Base-by-base conservation (phyloP, 768 basidiomycete genomes). In the Pulveroboletus sp. region DNA sequence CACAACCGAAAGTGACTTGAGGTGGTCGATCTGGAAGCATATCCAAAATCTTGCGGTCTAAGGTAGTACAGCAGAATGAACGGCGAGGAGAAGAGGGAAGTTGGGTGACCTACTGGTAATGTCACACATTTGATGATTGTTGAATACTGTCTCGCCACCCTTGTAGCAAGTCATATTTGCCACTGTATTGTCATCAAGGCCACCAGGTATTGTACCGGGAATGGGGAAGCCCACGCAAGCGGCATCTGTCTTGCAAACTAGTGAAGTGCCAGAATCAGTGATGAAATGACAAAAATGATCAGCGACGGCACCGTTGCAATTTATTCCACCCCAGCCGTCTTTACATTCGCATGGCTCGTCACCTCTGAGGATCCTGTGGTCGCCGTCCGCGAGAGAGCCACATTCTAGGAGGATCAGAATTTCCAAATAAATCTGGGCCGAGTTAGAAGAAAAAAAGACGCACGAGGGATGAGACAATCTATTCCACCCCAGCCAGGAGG, bases 401-500 rank as follows among this genome's bases (percentile, higher is more conserved):
- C 95, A 97, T 62, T 97, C 94, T 97, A 50, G 12, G 33, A 24
- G 25, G 20, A 2, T 40, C 17, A 33, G n/a, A n/a, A n/a, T n/a
- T n/a, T n/a, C n/a, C n/a, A 46, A 40, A 32, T 40, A 33, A 52
- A 40, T 17, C n/a, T 44, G 20, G 8, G 3, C 14, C 13, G 27
- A 23, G n/a, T 13, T 14, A 43, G 25, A 62, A 34, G 53, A 53
- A 6, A 33, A 43, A 31, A 39, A 33, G 14, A 79, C 90, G 40
- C 69, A 97, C 94, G 87, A 19, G 97, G 95, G 8, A 81, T 80
- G 44, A 97, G 70, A 70, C 97, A 99, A 62, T 98, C 95, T 32
- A 94, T 87, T 2, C 97, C 97, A 39, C 93, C 91, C 84, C 94
- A 99, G n/a, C 97, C 97, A 35, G 91, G 80, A 2, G 94, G 93